Evolutionary conservation across 768 basidiomycete species (phyloP), one percentile per base, ranked within the genome.

Genomic region (Pisolithus orientalis): DNA sequence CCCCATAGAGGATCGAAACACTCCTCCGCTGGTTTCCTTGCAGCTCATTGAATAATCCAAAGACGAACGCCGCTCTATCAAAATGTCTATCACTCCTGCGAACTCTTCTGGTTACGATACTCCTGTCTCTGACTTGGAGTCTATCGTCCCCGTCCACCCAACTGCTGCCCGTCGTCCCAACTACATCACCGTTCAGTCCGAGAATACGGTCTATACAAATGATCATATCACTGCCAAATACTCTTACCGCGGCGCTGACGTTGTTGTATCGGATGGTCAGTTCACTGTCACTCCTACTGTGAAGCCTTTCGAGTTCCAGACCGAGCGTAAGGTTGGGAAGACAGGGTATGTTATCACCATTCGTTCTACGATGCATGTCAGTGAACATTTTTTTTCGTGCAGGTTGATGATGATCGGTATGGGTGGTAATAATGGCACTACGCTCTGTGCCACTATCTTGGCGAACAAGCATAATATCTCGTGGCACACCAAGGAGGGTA

Each of bases 361-460:
- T 29, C 34, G 43, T 61, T 55, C 25, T 13, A 51, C 28, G 31
- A 34, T 34, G 13, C 11, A 11, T 34, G 34, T 4, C 32, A n/a
- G 44, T 38, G 49, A 42, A 53, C 34, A 44, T n/a, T 37, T 57
- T 53, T 2, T 52, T 17, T 45, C 5, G 14, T 52, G 28, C 34
- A 97, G 95, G 51, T 79, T 99, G 57, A 87, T 99, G 89, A 87
- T 99, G 82, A 86, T 98, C 61, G 96, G 96, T 54, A 72, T 94
- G 53, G 95, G 95, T 53, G 95, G 96, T 49, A 99, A 99, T 80
- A 99, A 99, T 65, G 96, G 95, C 48, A 80, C 88, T 45, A 98
- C 95, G 27, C 79, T 98, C 45, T 86, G 84, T 57, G 94, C 96
- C 11, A 96, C 94, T 55, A 84, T 97, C 67, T 82, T 96, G 60